A percentile compares a stretch with the other conserved stretches of the same genome.
Conservation (phyloP, 1,284 basidiomycete species). For the Puccinia hordei region DNA sequence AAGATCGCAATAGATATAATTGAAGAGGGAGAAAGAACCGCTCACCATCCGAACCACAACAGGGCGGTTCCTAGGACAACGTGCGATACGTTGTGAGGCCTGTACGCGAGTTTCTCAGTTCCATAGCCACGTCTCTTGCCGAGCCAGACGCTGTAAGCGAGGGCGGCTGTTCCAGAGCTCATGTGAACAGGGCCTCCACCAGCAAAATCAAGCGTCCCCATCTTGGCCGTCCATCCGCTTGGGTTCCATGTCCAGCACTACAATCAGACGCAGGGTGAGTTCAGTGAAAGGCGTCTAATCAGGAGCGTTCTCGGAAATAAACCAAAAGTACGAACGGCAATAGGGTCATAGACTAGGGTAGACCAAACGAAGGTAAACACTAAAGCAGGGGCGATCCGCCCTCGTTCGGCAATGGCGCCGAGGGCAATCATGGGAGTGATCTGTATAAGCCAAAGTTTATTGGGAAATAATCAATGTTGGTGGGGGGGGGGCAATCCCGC, state of each 20-base stretch:
- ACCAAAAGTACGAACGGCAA: slow-evolving; percentile 63
- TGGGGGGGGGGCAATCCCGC: no score
- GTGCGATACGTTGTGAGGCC: slow-evolving; percentile 60
- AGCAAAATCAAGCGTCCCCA: slow-evolving; percentile 59
- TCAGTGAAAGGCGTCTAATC: background rate
- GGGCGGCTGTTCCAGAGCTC: slow-evolving; percentile 53
- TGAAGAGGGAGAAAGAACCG: background rate
- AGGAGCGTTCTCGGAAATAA: background rate
- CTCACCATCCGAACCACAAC: slow-evolving; percentile 60
- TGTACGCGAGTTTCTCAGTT: slow-evolving; percentile 60
- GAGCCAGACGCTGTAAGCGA: slow-evolving; percentile 59
- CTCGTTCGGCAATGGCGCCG: slow-evolving; percentile 89
- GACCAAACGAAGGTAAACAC: slow-evolving; percentile 90
- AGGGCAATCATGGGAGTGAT: slow-evolving; percentile 72
- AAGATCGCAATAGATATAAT: background rate
- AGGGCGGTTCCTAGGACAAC: slow-evolving; percentile 61
- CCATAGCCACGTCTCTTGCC: slow-evolving; percentile 61
- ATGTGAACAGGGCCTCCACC: slow-evolving; percentile 60
- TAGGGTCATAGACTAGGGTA: slow-evolving; percentile 88
- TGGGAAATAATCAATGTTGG: background rate
- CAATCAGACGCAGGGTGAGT: background rate
- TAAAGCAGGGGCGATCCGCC: slow-evolving; percentile 79
- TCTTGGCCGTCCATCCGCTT: slow-evolving; percentile 57
- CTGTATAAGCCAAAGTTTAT: slow-evolving; percentile 51
- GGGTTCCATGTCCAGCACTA: slow-evolving; percentile 57